Evolutionary conservation across 805 yeast genomes (phyloP), one percentile per base, ranked within the genome.

Genomic region (Nakazawaea ernobii): DNA sequence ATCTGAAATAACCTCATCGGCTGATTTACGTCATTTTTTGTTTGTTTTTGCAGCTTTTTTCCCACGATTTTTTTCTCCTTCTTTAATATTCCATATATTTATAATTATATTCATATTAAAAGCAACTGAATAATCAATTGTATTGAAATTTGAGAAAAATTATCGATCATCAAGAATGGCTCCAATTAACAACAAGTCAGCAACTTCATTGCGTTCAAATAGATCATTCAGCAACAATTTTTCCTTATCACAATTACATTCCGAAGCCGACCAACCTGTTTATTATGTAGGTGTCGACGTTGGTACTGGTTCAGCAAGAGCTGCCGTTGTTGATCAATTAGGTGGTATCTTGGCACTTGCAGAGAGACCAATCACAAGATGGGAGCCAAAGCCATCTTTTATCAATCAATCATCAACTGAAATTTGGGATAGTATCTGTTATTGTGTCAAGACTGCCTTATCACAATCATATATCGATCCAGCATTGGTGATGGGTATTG

Each of bases 301-400:
- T 11, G 99, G 99, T n/a, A 91, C 98, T 0, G 99, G 98, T 13
- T 86, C 96, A 2, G 97, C 97, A 6, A 74, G 99, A 53, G 98
- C 98, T 5, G 92, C 96, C 58, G 71, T 94, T 13, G 87, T 92
- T 53, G 94, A 91, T 63, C 77, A 81, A 57, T 70, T 75, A 37
- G 98, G 98, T 42, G 82, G 85, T 39, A 90, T 94, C 45, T 67
- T 88, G 43, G 84, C 89, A 0, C 67, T 90, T 43, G 79, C 91
- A 15, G 90, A 91, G 58, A 75, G 90, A 49, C 86, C 90, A 28
- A 86, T 86, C 52, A 77, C 84, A 48, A 68, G 96, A 68, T 82
- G 84, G 65, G 86, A 86, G 67, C 63, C 87, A 65, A 79, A 82
- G 65, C 78, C 87, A 28, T 79, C 76, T 59, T 77, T 74, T 63